These are phyloP conservation scores for Arabidopsis suecica DNA, from an alignment of 345 rosid species.

Conservation along the genomic window DNA sequence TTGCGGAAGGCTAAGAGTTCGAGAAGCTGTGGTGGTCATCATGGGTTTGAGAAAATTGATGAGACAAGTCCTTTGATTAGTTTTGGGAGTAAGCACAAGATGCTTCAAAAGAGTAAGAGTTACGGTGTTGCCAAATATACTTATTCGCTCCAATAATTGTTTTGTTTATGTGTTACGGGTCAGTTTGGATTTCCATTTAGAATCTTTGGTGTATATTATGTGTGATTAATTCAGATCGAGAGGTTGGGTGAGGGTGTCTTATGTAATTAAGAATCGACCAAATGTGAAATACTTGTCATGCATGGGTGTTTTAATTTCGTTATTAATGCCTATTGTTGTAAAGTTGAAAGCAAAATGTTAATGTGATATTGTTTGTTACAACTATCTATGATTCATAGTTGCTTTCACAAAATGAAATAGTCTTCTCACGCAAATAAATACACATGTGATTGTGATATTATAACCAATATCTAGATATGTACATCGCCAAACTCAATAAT, in stretches of 20 bases:
- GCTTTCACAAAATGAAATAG: neutral
- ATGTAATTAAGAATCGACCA: slow-evolving; percentile 4
- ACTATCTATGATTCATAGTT: neutral
- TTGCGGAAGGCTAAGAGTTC: slow-evolving; percentile 33
- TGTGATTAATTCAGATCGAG: slow-evolving; percentile 14
- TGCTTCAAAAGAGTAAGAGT: slow-evolving; percentile 53
- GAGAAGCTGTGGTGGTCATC: slow-evolving; percentile 48
- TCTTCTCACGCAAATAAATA: neutral
- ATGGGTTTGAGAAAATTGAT: slow-evolving; percentile 69
- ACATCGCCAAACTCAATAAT: slow-evolving; percentile 23
- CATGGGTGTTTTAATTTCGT: neutral
- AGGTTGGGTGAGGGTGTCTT: neutral
- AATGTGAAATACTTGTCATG: slow-evolving; percentile 5
- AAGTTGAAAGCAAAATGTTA: neutral
- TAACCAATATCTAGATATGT: slow-evolving; percentile 9
- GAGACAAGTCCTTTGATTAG: slow-evolving; percentile 56
- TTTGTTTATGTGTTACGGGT: neutral
- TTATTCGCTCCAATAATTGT: neutral
- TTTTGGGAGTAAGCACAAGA: slow-evolving; percentile 48
- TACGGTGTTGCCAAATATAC: slow-evolving; percentile 23
- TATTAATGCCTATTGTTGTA: slow-evolving; percentile 6
- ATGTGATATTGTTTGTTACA: neutral
- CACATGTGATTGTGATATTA: slow-evolving; percentile 16
- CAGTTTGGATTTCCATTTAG: neutral
- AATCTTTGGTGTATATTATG: neutral